Evolutionary conservation across 2,329 filamentous ascomycete genomes (phyloP), one percentile per base, ranked within the genome.

Genomic region (Fusarium siculi): DNA sequence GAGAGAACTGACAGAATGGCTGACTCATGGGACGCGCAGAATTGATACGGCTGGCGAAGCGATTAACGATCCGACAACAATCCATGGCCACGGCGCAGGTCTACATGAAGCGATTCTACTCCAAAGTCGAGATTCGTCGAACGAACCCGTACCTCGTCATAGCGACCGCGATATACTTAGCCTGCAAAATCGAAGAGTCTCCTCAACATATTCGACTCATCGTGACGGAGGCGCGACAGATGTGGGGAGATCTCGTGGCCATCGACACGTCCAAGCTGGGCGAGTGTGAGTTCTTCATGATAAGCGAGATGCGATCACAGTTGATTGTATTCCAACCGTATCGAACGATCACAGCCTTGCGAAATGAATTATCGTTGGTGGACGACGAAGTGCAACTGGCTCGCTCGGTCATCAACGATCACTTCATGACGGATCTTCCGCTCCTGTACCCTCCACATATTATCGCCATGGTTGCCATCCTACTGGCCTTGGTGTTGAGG

Each of bases 121-220:
- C 91, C 50, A 94, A 93, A 76, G 93, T 97, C 76, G 95, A 97
- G 79, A 95, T 98, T 73, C 92, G 96, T 64, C 91, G 92, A 72
- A 97, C 95, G 53, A 99, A 98, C 77, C 95, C 96, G 8, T 97
- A 97, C 80, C 90, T 98, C 40, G 91, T 98, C 66, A 89, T 97
- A 73, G 92, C 95, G n/a, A 98, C 96, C 3, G 93, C 96, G 9
- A 88, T 98, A 68, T 99, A 99, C 81, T 87, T 99, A 40, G 95
- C 96, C 25, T 97, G 95, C 85, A 99, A 99, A 84, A 97, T 97
- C 90, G 96, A 99, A 82, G 96, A 99, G 82, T 95, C 92, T 56
- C 96, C 96, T 6, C 96, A 98, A 81, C 96, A 99, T 81, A 98
- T 99, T 78, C 90, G 96, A 36, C 89, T 97, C 72, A 92, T 99